phyloP scores from a whole-genome alignment of 257 asterid species.

The Solanum verrucosum region DNA sequence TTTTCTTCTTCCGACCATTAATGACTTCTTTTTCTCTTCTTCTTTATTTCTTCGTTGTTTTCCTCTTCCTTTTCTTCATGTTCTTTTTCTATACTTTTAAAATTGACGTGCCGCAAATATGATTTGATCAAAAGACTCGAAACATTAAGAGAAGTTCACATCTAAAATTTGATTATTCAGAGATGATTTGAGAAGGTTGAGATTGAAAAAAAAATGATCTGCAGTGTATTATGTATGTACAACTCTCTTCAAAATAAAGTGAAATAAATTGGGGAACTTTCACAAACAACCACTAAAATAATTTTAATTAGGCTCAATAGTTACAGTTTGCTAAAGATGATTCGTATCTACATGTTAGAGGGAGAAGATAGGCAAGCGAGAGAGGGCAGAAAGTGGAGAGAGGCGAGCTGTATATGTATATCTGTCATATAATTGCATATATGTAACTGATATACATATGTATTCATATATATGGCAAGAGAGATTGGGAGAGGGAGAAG shows the following conservation, averaged over 20 bases:
- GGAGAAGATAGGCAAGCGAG: too few relatives aligned
- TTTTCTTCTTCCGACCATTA: background rate
- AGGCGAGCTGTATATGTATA: too few relatives aligned
- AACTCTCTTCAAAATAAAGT: background rate
- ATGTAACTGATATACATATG: background rate
- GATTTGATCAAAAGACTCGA: background rate
- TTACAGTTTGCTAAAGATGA: background rate
- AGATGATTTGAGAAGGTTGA: background rate
- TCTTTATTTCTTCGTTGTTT: background rate
- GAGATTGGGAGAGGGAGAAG: too few relatives aligned
- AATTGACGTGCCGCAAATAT: too few relatives aligned
- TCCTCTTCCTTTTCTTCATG: background rate
- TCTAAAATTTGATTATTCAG: background rate
- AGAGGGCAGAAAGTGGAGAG: background rate
- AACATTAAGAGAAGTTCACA: background rate
- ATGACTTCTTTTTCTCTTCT: background rate
- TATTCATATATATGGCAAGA: too few relatives aligned
- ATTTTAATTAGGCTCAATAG: background rate
- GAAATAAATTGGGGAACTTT: background rate
- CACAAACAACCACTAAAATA: background rate
- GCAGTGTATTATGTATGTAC: background rate
- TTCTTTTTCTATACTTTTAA: too few relatives aligned
- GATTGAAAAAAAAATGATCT: background rate
- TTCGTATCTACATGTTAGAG: too few relatives aligned
- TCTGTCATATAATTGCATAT: too few relatives aligned